Evolutionary conservation across 306 rosid species (phyloP), one percentile per base, ranked within the genome.

Genomic region (Coriaria nepalensis): DNA sequence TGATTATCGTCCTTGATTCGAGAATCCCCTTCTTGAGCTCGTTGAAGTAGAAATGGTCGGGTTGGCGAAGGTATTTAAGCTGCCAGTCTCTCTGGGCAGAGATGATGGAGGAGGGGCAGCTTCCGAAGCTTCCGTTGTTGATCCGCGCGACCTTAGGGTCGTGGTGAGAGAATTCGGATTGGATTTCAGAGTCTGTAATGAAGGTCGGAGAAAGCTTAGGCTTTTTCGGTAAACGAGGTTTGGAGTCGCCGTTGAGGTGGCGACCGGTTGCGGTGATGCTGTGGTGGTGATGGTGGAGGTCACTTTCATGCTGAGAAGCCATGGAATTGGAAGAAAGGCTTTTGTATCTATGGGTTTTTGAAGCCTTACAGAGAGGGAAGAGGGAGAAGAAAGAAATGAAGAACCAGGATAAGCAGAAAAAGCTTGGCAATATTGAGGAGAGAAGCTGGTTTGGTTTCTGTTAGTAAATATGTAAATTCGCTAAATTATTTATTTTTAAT

Each of bases 61-160:
- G 98, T 29, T 86, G 98, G 36, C 94, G 75, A 29, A 92, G 86
- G 47, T 42, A 73, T 33, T 50, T 47, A 38, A 64, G 68, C 56
- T 85, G 93, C 77, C 74, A 74, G 2, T 41, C 37, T 5, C 68
- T 76, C 60, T 92, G 98, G 20, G 87, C 80, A 10, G 74, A 47
- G 45, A 78, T 56, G 35, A 92, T 42, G 53, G 83, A 82, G 40
- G 74, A 57, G 0, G 98, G 98, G 61, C 96, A 85, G 43, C 71
- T 77, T 0, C 98, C 98, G 50, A 92, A 86, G 43, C 87, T 79
- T 6, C 98, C 98, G 78, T 92, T 86, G 78, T 92, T 92, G 66
- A 92, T 82, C 2, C 98, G 93, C 5, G 96, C 83, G 15, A 86
- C 68, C 40, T 60, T 0, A 41, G 75, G 51, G 61, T 82, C 96